phyloP scores from a whole-genome alignment of 2,329 filamentous ascomycete genomes.

The Didymella pomorum region DNA sequence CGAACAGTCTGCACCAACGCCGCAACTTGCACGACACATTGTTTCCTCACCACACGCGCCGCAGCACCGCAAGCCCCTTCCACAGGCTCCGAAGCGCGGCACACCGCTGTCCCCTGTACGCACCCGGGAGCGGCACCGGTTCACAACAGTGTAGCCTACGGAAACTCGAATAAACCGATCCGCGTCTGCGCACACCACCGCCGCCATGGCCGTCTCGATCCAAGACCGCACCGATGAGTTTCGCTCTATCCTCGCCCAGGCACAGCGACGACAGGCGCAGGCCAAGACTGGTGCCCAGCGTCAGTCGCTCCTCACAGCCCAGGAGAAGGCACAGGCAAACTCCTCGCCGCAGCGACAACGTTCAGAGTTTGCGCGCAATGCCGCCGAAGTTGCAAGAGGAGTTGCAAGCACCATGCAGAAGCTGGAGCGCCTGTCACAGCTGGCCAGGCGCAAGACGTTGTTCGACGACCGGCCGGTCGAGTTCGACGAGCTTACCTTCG shows the following conservation, averaged over 20 bases:
- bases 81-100: background rate
- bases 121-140: constrained; percentile 12
- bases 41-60: background rate
- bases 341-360: constrained; percentile 60
- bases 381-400: constrained; percentile 88
- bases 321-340: constrained; percentile 68
- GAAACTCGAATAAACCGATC: background rate
- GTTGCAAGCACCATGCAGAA: constrained; percentile 95
- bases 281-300: constrained; percentile 80
- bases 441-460: constrained; percentile 95
- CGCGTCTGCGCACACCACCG: constrained; percentile 27
- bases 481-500: constrained; percentile 94
- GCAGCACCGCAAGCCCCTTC: background rate
- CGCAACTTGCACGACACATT: constrained; percentile 4
- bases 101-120: constrained; percentile 16
- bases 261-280: constrained; percentile 78
- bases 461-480: constrained; percentile 97
- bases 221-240: constrained; percentile 98
- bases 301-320: constrained; percentile 78
- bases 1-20: constrained; percentile 15
- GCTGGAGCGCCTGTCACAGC: constrained; percentile 87
- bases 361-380: constrained; percentile 91
- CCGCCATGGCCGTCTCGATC: constrained; percentile 72
- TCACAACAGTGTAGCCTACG: background rate
- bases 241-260: constrained; percentile 85